Evolutionary conservation across 2,329 filamentous ascomycete genomes (phyloP).

Genomic region (Lachnellula hyalina): DNA sequence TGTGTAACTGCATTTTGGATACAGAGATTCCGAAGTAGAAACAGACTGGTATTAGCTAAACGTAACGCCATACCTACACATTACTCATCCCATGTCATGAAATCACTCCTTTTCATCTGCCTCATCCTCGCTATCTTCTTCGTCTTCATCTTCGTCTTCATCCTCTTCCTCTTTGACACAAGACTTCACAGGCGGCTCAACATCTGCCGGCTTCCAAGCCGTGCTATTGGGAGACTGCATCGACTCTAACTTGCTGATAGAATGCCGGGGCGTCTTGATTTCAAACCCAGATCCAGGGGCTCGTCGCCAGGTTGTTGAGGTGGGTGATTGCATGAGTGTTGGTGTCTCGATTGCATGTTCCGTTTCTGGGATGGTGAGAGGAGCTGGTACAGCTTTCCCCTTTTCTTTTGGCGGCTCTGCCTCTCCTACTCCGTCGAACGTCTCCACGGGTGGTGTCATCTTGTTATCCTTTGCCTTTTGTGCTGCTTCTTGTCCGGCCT

Average conservation of each 20-base stretch:
- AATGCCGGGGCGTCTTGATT: neutral
- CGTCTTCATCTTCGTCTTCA: conserved; percentile 25
- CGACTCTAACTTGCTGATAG: conserved; percentile 15
- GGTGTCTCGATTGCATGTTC: conserved; percentile 7
- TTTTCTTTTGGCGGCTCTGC: conserved; percentile 9
- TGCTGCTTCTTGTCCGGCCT: conserved; percentile 60
- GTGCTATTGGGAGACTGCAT: conserved; percentile 26
- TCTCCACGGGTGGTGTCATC: conserved; percentile 30
- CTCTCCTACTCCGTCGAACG: conserved; percentile 18
- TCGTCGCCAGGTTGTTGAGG: conserved; percentile 24
- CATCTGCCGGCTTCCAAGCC: conserved; percentile 26
- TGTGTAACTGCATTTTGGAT: neutral
- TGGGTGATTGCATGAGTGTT: conserved; percentile 25
- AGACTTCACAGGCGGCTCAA: conserved; percentile 15
- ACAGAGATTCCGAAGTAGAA: neutral
- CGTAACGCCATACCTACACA: neutral
- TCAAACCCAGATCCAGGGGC: neutral
- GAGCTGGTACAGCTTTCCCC: conserved; percentile 11
- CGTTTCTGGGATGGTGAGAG: conserved; percentile 6
- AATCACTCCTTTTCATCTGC: conserved; percentile 27
- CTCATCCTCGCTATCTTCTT: conserved; percentile 32
- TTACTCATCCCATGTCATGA: neutral
- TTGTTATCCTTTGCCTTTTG: conserved; percentile 57
- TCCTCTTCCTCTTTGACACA: conserved; percentile 23
- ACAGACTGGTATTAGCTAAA: neutral